These are phyloP conservation scores for Saitozyma sp. DNA, from an alignment of 768 basidiomycete species.

Conservation along the genomic window DNA sequence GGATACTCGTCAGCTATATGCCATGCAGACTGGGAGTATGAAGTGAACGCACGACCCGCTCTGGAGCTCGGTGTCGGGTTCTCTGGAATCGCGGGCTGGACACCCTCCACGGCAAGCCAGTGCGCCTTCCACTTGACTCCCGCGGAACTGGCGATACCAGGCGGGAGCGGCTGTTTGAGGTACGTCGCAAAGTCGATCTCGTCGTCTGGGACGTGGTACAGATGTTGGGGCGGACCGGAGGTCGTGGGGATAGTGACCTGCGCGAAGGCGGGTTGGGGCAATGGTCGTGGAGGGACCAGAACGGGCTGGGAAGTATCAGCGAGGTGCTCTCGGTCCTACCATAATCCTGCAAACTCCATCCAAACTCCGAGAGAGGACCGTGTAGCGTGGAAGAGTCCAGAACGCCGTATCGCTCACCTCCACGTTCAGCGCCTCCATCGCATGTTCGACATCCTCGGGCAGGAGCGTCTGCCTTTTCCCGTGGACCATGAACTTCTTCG, in stretches of 20 bases:
- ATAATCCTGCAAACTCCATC: background rate
- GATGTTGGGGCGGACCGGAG: conserved; percentile 24
- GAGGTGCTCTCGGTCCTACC: background rate
- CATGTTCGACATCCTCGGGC: conserved; percentile 88
- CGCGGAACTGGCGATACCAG: conserved; percentile 35
- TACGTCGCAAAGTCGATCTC: conserved; percentile 95
- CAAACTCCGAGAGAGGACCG: background rate
- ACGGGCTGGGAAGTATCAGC: conserved; percentile 59
- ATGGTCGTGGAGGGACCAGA: conserved; percentile 73
- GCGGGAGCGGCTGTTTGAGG: conserved; percentile 59
- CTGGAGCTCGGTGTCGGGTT: conserved; percentile 64
- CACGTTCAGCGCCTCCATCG: conserved; percentile 89
- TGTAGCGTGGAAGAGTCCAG: background rate
- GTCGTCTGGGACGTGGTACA: conserved; percentile 94
- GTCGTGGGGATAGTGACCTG: conserved; percentile 51
- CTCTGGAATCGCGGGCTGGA: conserved; percentile 93
- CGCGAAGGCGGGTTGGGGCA: conserved; percentile 54
- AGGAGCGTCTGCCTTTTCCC: conserved; percentile 85
- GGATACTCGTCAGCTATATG: background rate
- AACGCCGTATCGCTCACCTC: conserved; percentile 56
- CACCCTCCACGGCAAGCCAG: conserved; percentile 97
- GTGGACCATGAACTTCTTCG: conserved; percentile 94
- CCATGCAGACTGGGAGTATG: background rate
- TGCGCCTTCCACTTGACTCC: conserved; percentile 64
- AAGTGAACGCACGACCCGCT: conserved; percentile 36